Evolutionary conservation across 129 eudicot species (phyloP), one percentile per base, ranked within the genome.

Genomic region (Gnaphalium uliginosum): DNA sequence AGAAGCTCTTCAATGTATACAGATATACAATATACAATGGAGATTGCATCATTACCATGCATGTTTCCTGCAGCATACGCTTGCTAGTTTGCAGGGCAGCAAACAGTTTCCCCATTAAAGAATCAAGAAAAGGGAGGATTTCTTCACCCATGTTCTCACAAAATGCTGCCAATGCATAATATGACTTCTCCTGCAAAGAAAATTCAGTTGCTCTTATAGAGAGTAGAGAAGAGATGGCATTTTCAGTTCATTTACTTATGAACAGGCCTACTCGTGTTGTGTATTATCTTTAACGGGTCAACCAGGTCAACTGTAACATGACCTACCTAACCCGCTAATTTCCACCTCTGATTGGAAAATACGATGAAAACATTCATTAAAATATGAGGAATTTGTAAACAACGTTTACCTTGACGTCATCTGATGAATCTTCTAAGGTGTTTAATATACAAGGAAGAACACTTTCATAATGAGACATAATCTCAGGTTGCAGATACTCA

Each of bases 81-180:
- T 96, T 88, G 75, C 90, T 93, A 73, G 77, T 88, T 74, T 93
- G 97, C 62, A 93, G 87, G 48, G 97, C 93, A 21, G 83, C 78
- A 48, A 93, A 85, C 57, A 93, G 83, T 83, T 85, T 87, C 51
- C 82, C 96, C 97, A 93, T 90, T 77, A 93, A 81, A 68, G 97
- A 88, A 75, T 93, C 98, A 80, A 93, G 85, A 79, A 90, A 93
- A 59, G 91, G 97, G 41, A 93, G 96, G 68, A 93, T 93, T 85
- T 90, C 98, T 58, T 88, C 97, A 64, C 97, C 98, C 98, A 93
- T 93, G 82, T 89, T 82, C 87, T 93, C 98, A 88, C 98, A 93
- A 77, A 90, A 93, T 65, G 97, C 97, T 5, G 98, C 98, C 84
- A 93, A 82, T 22, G 97, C 98, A 60, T 93, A 93, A 81, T 93